Evolutionary conservation across 140 eudicot genomes (phyloP).

Genomic region (Anethum foeniculum): DNA sequence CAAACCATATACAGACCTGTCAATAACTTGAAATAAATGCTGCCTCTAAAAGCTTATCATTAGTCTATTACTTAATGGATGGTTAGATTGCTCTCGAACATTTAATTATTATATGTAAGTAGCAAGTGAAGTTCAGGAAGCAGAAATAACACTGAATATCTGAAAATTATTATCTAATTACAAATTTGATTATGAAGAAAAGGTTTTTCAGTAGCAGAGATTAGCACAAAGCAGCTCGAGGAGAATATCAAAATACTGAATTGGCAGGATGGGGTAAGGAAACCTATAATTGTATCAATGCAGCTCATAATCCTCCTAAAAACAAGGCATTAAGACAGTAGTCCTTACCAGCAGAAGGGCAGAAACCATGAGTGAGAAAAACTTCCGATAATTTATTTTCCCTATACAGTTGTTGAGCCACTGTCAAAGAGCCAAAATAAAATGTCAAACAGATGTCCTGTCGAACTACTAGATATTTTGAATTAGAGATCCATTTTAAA

Average conservation of each 20-base stretch:
- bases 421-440: slow-evolving; percentile 33
- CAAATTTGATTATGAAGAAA: neutral
- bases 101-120: neutral
- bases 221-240: neutral
- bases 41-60: slow-evolving; percentile 1
- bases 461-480: neutral
- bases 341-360: slow-evolving; percentile 81
- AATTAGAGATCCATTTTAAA: neutral
- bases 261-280: neutral
- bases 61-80: neutral
- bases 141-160: neutral
- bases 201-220: neutral
- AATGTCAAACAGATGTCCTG: slow-evolving; percentile 10
- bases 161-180: neutral
- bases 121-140: neutral
- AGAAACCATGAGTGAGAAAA: slow-evolving; percentile 88
- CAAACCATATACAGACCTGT: slow-evolving; percentile 32
- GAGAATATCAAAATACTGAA: neutral
- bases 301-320: neutral
- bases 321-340: neutral
- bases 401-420: slow-evolving; percentile 98
- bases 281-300: neutral
- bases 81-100: neutral
- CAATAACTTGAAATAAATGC: slow-evolving; percentile 31
- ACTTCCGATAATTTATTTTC: slow-evolving; percentile 76